Evolutionary conservation across 202 grass and related monocot species (phyloP).

Genomic region (Musa balbisiana): DNA sequence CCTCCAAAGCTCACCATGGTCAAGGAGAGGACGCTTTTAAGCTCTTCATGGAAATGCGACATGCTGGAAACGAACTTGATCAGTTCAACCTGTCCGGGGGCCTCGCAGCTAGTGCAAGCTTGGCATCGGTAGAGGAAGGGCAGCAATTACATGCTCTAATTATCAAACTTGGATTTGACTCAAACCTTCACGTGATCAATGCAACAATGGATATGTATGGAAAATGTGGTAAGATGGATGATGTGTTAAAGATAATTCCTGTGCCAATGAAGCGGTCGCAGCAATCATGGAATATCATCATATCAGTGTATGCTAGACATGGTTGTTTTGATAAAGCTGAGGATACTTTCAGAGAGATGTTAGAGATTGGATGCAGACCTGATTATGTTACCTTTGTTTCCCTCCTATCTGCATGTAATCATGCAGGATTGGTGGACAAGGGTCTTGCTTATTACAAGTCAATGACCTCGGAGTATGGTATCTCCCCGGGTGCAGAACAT

Average conservation of each 20-base stretch:
- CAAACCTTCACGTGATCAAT: conserved; percentile 56
- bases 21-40: conserved; percentile 64
- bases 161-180: conserved; percentile 51
- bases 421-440: conserved; percentile 62
- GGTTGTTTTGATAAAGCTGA: conserved; percentile 65
- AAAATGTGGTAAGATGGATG: conserved; percentile 74
- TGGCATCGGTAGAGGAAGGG: conserved; percentile 84
- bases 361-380: conserved; percentile 39
- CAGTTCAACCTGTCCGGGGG: conserved; percentile 53
- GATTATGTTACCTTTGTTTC: conserved; percentile 75
- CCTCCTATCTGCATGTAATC: conserved; percentile 67
- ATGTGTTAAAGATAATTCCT: conserved; percentile 53
- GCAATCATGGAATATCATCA: conserved; percentile 75
- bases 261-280: conserved; percentile 35
- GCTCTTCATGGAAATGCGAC: conserved; percentile 46
- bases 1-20: conserved; percentile 51
- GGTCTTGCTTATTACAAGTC: conserved; percentile 48
- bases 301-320: conserved; percentile 66
- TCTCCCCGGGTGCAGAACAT: conserved; percentile 68
- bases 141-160: conserved; percentile 66
- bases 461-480: conserved; percentile 50
- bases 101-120: conserved; percentile 49
- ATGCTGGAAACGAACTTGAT: conserved; percentile 48
- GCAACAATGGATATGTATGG: conserved; percentile 81
- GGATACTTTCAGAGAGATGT: conserved; percentile 58